Percentiles rank a stretch among this genome's conserved stretches.
Evolutionary conservation across 352 stramenopile genomes (phyloP).

Genomic region (Phytopythium cucurbitacearum): DNA sequence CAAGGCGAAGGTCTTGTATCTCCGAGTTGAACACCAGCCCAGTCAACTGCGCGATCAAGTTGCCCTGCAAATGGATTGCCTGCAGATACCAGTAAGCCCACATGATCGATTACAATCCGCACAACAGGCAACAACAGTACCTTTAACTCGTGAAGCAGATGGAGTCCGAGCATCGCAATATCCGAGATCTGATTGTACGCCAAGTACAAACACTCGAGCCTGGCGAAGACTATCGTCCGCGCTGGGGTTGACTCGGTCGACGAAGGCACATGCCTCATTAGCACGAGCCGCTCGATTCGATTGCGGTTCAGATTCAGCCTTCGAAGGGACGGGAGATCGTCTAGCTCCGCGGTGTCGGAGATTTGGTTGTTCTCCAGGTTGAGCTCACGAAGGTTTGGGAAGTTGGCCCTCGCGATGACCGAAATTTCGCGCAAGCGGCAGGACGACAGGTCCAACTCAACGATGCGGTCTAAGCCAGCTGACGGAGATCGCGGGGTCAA

Average conservation of each 20-base stretch:
- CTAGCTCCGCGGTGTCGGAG: constrained; percentile 61
- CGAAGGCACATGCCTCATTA: neutral
- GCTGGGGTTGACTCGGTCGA: constrained; percentile 7
- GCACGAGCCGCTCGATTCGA: constrained; percentile 51
- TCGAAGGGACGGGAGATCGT: constrained; percentile 51
- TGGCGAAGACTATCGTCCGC: constrained; percentile 43
- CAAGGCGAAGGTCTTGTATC: constrained; percentile 65
- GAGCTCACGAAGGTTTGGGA: constrained; percentile 60
- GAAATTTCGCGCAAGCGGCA: constrained; percentile 71
- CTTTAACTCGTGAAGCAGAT: constrained; percentile 64
- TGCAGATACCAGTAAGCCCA: constrained; percentile 5
- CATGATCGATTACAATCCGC: neutral
- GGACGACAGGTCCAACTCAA: constrained; percentile 70
- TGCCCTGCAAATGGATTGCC: constrained; percentile 76
- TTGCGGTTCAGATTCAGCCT: constrained; percentile 77
- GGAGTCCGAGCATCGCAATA: constrained; percentile 60
- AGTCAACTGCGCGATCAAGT: constrained; percentile 65
- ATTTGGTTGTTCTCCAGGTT: constrained; percentile 88
- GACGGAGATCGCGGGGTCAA: neutral
- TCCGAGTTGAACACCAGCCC: constrained; percentile 59
- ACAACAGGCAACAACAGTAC: constrained; percentile 15
- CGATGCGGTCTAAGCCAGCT: constrained; percentile 44
- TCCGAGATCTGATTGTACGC: constrained; percentile 80
- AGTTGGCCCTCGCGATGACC: constrained; percentile 48
- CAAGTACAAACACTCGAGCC: constrained; percentile 70